phyloP scores from a whole-genome alignment of 805 yeast genomes.

The Yarrowia yakushimensis region DNA sequence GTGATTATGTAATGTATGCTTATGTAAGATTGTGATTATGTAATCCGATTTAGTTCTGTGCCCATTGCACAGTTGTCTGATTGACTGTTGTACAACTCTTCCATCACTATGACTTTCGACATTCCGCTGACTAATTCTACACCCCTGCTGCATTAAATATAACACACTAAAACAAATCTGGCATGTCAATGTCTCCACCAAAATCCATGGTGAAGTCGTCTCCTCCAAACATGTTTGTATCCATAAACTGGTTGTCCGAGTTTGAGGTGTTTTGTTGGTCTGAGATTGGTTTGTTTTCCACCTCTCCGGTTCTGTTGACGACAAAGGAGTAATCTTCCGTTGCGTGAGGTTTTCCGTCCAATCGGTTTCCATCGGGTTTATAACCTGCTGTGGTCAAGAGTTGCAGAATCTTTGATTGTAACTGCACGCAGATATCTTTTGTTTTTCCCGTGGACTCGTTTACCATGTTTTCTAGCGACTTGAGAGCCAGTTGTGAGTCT shows the following conservation, averaged over 20 bases:
- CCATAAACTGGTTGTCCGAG: constrained; percentile 4
- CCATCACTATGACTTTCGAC: too few species aligned
- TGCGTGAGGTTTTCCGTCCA: constrained; percentile 3
- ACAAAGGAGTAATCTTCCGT: constrained; percentile 11
- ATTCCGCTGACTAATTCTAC: too few species aligned
- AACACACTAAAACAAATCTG: neutral
- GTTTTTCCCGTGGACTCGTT: neutral
- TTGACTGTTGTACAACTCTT: too few species aligned
- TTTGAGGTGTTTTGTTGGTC: neutral
- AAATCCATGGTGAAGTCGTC: constrained; percentile 23
- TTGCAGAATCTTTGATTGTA: constrained; percentile 10
- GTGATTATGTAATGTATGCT: too few species aligned
- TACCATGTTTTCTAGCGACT: constrained; percentile 4
- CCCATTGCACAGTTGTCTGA: too few species aligned
- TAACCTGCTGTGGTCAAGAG: constrained; percentile 11
- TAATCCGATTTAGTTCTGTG: too few species aligned
- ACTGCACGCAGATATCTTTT: neutral
- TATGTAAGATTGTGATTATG: too few species aligned
- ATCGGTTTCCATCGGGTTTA: neutral
- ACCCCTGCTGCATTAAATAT: too few species aligned
- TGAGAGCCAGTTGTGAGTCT: constrained; percentile 3
- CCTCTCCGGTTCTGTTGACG: constrained; percentile 11
- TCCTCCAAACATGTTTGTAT: constrained; percentile 7
- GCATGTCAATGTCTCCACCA: constrained; percentile 23
- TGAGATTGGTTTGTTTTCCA: neutral